Base-by-base conservation (phyloP, 306 rosid genomes). In the Dalbergia oliveri region DNA sequence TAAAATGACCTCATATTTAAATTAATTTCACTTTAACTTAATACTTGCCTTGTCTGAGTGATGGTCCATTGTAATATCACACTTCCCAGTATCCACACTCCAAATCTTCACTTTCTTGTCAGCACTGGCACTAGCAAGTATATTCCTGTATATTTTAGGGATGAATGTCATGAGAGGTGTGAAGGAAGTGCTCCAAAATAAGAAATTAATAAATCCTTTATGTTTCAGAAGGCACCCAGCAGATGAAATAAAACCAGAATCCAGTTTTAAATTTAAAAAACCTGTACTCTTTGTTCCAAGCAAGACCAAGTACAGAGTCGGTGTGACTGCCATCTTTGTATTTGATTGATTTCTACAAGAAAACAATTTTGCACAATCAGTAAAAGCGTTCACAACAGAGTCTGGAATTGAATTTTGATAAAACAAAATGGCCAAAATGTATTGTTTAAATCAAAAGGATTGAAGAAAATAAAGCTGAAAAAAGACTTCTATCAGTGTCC, bases 71-170 rank as follows among this genome's bases (percentile, higher is more conserved):
- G 98, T 95, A 70, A 86, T 85, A 49, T 73, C 72, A 84, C 98
- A 95, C 81, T 87, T 89, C 66, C 87, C 99, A 26, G 94, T 47
- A 76, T 75, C 91, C 71, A 95, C 84, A 69, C 93, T 98, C 98
- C 99, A 95, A 72, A 95, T 90, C 90, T 91, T 93, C 66, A 95
- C 97, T 79, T 47, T 82, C 69, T 82, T 90, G 82, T 95, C 98
- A 67, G 97, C 99, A 82, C 99, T 90, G 78, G 93, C 98, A 84
- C 99, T 95, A 34, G 99, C 99, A 77, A 95, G 92, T 80, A 88
- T 80, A 86, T 93, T 91, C 80, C 97, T 95, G 84, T 73, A 45
- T 71, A 53, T 85, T 66, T 49, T n/a, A 66, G 44, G 39, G 23
- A 39, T 45, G 49, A 9, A 18, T 18, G 66, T 50, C 79, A 77